Conservation (phyloP, 164 flowering plant genomes). For the Tinospora cordifolia region DNA sequence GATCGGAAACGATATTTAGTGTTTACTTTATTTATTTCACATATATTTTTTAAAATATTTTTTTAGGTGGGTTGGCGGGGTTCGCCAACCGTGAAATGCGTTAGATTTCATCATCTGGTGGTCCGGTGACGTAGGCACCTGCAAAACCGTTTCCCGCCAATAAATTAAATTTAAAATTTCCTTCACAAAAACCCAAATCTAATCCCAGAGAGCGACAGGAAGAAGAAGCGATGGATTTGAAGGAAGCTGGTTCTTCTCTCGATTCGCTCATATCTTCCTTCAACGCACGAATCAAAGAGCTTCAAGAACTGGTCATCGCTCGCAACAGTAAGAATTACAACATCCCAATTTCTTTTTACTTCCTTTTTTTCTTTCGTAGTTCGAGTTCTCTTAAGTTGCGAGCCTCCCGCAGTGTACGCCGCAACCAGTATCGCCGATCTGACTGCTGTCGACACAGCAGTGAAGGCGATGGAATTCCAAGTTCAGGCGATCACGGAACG, state of each 20-base stretch:
- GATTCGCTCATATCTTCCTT: conserved; percentile 63
- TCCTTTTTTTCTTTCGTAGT: background rate
- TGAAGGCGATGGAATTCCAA: conserved; percentile 81
- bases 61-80: too few species aligned
- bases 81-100: too few species aligned
- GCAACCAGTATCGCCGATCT: conserved; percentile 56
- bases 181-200: background rate
- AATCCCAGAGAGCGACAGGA: conserved; percentile 6
- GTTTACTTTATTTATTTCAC: too few species aligned
- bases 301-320: conserved; percentile 76
- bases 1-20: too few species aligned
- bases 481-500: conserved; percentile 65
- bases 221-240: conserved; percentile 40
- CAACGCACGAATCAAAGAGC: conserved; percentile 66
- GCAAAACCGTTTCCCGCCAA: conserved; percentile 18
- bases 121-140: background rate
- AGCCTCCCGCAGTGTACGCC: conserved; percentile 50
- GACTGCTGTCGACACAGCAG: conserved; percentile 48
- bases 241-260: conserved; percentile 61
- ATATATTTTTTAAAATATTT: too few species aligned
- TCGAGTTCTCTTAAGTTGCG: background rate
- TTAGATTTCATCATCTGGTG: too few species aligned
- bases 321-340: conserved; percentile 56
- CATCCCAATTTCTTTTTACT: background rate
- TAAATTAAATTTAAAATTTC: background rate